Evolutionary conservation across 129 eudicot genomes (phyloP).

Genomic region (Centaurea solstitialis): DNA sequence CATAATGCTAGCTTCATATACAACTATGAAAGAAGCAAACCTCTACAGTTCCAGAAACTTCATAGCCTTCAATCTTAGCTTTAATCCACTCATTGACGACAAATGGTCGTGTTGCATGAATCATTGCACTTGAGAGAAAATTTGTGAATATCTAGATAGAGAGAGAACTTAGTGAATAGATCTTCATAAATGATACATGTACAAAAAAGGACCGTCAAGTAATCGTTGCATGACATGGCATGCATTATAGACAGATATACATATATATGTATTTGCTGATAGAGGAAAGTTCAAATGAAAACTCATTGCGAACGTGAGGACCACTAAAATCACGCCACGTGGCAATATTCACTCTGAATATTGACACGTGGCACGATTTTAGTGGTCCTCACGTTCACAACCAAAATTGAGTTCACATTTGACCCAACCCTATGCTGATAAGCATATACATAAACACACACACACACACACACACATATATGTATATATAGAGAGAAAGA

Average conservation of each 20-base stretch:
- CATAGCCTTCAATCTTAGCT: conserved; percentile 95
- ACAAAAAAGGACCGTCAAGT: background rate
- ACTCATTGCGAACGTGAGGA: no score
- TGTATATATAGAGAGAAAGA: background rate
- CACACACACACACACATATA: no score
- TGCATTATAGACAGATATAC: no score
- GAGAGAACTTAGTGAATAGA: conserved; percentile 7
- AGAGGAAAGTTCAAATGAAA: background rate
- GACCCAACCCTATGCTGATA: background rate
- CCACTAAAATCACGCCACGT: no score
- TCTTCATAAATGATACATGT: background rate
- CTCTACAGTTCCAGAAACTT: conserved; percentile 98
- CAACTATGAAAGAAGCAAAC: conserved; percentile 39
- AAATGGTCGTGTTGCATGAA: conserved; percentile 97
- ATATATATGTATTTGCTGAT: no score
- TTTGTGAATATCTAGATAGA: conserved; percentile 82
- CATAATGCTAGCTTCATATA: conserved; percentile 4
- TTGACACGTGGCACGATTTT: no score
- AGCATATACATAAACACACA: no score
- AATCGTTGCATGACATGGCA: background rate
- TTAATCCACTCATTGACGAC: conserved; percentile 91
- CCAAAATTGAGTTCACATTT: no score
- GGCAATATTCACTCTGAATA: no score
- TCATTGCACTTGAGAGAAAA: conserved; percentile 92
- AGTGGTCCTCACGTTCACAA: no score